Percentiles rank a stretch among this genome's conserved stretches.
These are phyloP conservation scores for Microsporum ferrugineum DNA, from an alignment of 2,329 filamentous ascomycete species.

Conservation along the genomic window DNA sequence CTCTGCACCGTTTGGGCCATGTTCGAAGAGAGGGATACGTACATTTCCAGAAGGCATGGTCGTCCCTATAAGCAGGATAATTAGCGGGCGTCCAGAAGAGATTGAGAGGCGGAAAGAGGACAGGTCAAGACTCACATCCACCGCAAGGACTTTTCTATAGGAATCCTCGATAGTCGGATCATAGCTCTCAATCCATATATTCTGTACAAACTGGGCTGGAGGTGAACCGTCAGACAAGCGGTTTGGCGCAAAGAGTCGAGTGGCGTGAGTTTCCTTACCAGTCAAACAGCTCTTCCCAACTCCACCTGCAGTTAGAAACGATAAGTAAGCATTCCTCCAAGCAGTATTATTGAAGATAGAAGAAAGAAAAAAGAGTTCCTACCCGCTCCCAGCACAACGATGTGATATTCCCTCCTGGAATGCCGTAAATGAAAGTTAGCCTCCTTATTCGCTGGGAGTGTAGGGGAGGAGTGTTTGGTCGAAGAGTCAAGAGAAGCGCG, in stretches of 20 bases:
- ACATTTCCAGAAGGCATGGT: conserved; percentile 85
- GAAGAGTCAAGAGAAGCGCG: not conserved
- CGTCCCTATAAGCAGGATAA: conserved; percentile 51
- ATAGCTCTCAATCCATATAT: conserved; percentile 88
- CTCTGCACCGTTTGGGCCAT: not conserved
- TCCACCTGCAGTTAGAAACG: conserved; percentile 49
- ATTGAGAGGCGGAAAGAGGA: conserved; percentile 5
- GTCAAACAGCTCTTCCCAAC: conserved; percentile 89
- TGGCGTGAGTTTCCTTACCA: conserved; percentile 42
- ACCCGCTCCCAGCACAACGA: conserved; percentile 73
- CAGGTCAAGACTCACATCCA: conserved; percentile 57
- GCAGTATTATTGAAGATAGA: not conserved
- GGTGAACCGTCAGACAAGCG: not conserved
- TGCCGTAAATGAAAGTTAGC: conserved; percentile 8
- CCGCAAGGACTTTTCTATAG: conserved; percentile 76
- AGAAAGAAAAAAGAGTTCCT: conserved; percentile 22
- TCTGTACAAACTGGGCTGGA: conserved; percentile 81
- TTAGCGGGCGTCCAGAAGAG: not conserved
- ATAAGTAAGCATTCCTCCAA: not conserved
- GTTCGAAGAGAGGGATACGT: conserved; percentile 28
- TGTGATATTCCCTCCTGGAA: conserved; percentile 59
- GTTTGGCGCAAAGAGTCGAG: not conserved
- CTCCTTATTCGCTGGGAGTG: conserved; percentile 4
- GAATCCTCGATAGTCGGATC: conserved; percentile 83
- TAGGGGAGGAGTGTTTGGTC: not conserved